phyloP scores from a whole-genome alignment of 257 asterid species.

The Craterostigma plantagineum region DNA sequence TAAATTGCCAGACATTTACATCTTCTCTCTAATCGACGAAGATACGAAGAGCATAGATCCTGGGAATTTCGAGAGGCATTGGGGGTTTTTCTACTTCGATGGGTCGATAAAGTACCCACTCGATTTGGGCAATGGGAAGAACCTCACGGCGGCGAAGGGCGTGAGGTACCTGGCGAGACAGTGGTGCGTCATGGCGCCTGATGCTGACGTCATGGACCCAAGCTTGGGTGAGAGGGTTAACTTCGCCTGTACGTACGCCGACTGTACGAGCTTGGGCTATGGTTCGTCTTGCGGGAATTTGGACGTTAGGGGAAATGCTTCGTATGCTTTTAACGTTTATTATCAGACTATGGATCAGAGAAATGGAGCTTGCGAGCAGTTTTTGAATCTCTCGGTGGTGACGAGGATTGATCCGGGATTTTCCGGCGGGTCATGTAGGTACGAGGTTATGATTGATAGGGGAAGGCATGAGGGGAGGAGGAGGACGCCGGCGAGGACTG shows the following conservation, averaged over 20 bases:
- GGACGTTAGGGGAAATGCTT: conserved; percentile 44
- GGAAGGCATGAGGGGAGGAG: conserved; percentile 21
- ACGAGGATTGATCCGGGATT: conserved; percentile 54
- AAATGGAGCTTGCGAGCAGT: conserved; percentile 55
- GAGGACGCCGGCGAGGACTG: conserved; percentile 17
- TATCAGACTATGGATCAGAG: conserved; percentile 64
- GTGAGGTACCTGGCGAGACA: conserved; percentile 48
- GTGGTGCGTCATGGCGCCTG: conserved; percentile 76
- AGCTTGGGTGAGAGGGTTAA: conserved; percentile 20
- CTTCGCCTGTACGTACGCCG: conserved; percentile 59
- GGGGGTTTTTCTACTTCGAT: conserved; percentile 73
- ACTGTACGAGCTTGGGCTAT: conserved; percentile 80
- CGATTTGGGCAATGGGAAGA: conserved; percentile 30
- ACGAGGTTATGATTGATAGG: conserved; percentile 59
- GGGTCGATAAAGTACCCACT: conserved; percentile 59
- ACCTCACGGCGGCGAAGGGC: conserved; percentile 64
- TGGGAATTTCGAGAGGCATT: conserved; percentile 79
- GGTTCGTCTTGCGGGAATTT: conserved; percentile 63
- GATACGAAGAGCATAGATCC: conserved; percentile 58
- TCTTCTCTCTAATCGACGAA: conserved; percentile 58
- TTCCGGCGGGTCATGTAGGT: conserved; percentile 29
- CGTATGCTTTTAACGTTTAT: conserved; percentile 70
- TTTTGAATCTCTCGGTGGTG: conserved; percentile 27
- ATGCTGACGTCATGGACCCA: conserved; percentile 38
- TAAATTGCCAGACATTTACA: conserved; percentile 39